Percentiles rank a stretch among this genome's conserved stretches.
These are phyloP conservation scores for Penstemon barbatus DNA, from an alignment of 257 asterid genomes.

Conservation along the genomic window DNA sequence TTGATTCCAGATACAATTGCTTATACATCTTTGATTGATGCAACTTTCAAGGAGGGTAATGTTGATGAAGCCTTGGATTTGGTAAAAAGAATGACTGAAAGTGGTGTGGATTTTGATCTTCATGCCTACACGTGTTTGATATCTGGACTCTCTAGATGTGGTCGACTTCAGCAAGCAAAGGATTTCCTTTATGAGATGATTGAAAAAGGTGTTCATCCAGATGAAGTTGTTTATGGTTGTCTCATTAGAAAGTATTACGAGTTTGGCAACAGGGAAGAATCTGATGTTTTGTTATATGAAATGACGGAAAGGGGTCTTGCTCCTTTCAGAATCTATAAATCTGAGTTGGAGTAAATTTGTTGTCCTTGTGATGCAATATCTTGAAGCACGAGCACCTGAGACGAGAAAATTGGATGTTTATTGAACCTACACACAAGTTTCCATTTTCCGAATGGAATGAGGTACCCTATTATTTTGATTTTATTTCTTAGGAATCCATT, in stretches of 20 bases:
- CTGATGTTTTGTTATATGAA: slow-evolving; percentile 56
- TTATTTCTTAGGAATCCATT: neutral
- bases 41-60: slow-evolving; percentile 66
- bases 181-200: slow-evolving; percentile 71
- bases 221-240: slow-evolving; percentile 69
- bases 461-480: slow-evolving; percentile 23
- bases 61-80: slow-evolving; percentile 66
- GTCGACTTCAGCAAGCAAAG: slow-evolving; percentile 63
- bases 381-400: slow-evolving; percentile 25
- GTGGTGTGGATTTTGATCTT: slow-evolving; percentile 74
- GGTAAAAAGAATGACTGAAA: slow-evolving; percentile 55
- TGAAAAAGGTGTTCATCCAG: slow-evolving; percentile 67
- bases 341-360: slow-evolving; percentile 28
- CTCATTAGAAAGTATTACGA: slow-evolving; percentile 67
- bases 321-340: slow-evolving; percentile 32
- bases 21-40: slow-evolving; percentile 70
- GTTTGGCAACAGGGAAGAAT: slow-evolving; percentile 63
- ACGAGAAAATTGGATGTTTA: slow-evolving; percentile 13
- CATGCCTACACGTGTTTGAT: slow-evolving; percentile 74
- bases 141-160: slow-evolving; percentile 67
- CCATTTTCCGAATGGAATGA: slow-evolving; percentile 29
- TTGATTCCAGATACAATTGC: slow-evolving; percentile 65
- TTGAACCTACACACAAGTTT: slow-evolving; percentile 14
- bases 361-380: slow-evolving; percentile 22
- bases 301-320: slow-evolving; percentile 58